Evolutionary conservation across 2,329 filamentous ascomycete genomes (phyloP).

Genomic region (Penicillium sp.): DNA sequence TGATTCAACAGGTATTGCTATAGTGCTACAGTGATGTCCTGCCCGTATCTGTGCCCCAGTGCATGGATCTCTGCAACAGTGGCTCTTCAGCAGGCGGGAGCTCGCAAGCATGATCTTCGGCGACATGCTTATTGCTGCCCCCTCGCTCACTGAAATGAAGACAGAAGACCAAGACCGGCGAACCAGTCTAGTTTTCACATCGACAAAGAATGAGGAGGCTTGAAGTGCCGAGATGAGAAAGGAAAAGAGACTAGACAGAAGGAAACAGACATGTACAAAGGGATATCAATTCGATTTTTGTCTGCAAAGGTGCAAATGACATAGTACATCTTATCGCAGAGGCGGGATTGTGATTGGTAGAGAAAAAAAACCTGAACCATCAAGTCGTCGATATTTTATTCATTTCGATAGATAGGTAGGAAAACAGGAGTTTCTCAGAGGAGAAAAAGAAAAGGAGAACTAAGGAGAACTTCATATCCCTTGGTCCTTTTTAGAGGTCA

Average conservation of each 20-base stretch:
- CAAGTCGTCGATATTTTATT: conserved; percentile 31
- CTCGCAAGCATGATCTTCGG: conserved; percentile 35
- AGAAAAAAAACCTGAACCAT: conserved; percentile 24
- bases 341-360: conserved; percentile 14
- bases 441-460: conserved; percentile 21
- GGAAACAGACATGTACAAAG: background rate
- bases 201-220: conserved; percentile 45
- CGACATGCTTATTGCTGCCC: conserved; percentile 42
- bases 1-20: too few relatives aligned
- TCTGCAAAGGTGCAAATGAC: conserved; percentile 16
- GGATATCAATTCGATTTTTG: conserved; percentile 17
- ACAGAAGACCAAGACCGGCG: conserved; percentile 25
- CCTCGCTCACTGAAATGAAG: conserved; percentile 42
- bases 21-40: conserved; percentile 48
- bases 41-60: conserved; percentile 70
- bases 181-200: conserved; percentile 27
- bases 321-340: conserved; percentile 18
- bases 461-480: conserved; percentile 22
- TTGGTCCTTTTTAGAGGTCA: conserved; percentile 19
- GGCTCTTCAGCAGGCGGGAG: conserved; percentile 64
- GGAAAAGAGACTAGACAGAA: background rate
- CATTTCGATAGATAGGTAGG: conserved; percentile 32
- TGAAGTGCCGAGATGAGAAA: conserved; percentile 42
- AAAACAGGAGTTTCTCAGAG: conserved; percentile 25
- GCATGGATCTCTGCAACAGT: conserved; percentile 58